Base-by-base conservation (phyloP, 2,329 filamentous ascomycete genomes). In the Talaromyces sp. region DNA sequence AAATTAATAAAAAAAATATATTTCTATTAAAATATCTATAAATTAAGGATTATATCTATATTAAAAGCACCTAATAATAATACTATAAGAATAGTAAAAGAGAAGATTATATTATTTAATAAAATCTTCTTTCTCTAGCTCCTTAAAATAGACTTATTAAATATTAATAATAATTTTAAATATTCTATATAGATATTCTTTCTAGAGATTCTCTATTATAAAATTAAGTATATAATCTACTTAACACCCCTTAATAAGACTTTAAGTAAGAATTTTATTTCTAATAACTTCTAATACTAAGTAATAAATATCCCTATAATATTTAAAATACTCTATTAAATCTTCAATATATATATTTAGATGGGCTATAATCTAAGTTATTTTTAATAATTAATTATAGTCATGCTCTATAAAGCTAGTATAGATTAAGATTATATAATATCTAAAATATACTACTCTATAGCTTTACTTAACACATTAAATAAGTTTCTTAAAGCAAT, bases 1-100 rank as follows among this genome's bases (percentile, higher is more conserved):
- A 69, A 64, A 19, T 63, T 74, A 2, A 67, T 65, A 1, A 72
- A 68, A 56, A 73, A 68, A 72, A 72, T 72, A 3, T 66, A 68
- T 1, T 10, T 19, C 8, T 25, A 41, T 3, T 13, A n/a, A 13
- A 41, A 41, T 2, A 17, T 9, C 1, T 61, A 61, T 17, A 17
- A 61, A 47, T 31, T 19, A 1, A 25, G 41, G 6, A 61, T 61
- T 41, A 61, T 41, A 1, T 41, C 58, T 2, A 47, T 17, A 3
- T 35, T 60, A 3, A n/a, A 33, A 5, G 22, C 35, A 27, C 25
- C 25, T 13, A 15, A 17, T 7, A 7, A 17, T 15, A 11, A 19
- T 13, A 60, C 41, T 2, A 39, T 39, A 6, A 39, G 47, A 10
- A 60, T 25, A 9, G 39, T 60, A 2, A 7, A 39, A 9, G 39